phyloP scores from a whole-genome alignment of 768 basidiomycete genomes.

The Lentinula raphanica region DNA sequence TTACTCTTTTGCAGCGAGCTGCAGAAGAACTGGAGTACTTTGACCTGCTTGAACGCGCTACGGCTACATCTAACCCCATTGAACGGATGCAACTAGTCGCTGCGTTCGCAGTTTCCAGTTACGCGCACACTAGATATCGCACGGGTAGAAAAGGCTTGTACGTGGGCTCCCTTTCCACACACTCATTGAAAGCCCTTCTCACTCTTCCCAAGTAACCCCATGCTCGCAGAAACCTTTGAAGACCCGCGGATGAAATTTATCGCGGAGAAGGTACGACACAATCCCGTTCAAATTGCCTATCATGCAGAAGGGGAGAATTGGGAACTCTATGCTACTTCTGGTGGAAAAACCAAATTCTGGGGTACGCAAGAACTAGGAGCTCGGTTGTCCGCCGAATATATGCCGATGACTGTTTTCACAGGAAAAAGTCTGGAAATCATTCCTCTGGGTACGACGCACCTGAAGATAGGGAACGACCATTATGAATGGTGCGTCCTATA shows the following conservation, averaged over 20 bases:
- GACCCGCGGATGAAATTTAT: slow-evolving; percentile 76
- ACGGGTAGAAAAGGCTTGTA: slow-evolving; percentile 86
- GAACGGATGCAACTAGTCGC: slow-evolving; percentile 73
- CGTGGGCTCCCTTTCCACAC: slow-evolving; percentile 24
- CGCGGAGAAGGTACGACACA: slow-evolving; percentile 84
- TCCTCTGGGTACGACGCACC: slow-evolving; percentile 64
- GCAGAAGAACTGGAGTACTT: slow-evolving; percentile 85
- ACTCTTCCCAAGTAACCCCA: slow-evolving; percentile 60
- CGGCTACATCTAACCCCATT: slow-evolving; percentile 47
- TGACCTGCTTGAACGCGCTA: slow-evolving; percentile 63
- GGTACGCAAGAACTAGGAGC: slow-evolving; percentile 41
- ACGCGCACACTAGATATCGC: slow-evolving; percentile 75
- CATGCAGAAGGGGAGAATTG: slow-evolving; percentile 78
- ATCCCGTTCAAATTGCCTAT: slow-evolving; percentile 80
- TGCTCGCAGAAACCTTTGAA: slow-evolving; percentile 87
- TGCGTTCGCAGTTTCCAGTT: slow-evolving; percentile 81
- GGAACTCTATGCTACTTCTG: slow-evolving; percentile 71
- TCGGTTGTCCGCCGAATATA: neutral
- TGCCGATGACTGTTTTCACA: slow-evolving; percentile 24
- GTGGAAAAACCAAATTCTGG: slow-evolving; percentile 87
- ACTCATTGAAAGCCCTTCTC: neutral
- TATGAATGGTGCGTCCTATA: slow-evolving; percentile 60
- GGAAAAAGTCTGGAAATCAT: slow-evolving; percentile 90
- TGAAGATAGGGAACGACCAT: slow-evolving; percentile 61
- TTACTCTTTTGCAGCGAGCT: slow-evolving; percentile 74